Evolutionary conservation across 805 yeast species (phyloP), one percentile per base, ranked within the genome.

Genomic region (Grigorovia jiainica): DNA sequence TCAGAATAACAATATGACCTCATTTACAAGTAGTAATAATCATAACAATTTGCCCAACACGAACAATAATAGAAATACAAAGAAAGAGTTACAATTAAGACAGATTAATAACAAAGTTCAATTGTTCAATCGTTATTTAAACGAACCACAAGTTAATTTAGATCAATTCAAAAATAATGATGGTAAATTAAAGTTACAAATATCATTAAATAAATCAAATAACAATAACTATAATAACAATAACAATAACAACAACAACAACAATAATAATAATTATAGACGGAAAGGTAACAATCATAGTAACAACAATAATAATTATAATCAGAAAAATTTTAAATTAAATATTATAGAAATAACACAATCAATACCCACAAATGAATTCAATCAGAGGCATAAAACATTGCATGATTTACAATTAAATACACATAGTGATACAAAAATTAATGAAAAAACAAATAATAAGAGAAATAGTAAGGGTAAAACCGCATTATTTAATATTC

Each of bases 401-500:
- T 27, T 27, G n/a, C 7, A n/a, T 13, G n/a, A 27, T 10, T 7
- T 27, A 27, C 31, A 27, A 7, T 2, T 13, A 27, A 13, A 27
- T 7, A n/a, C n/a, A n/a, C 31, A 27, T 13, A 15, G n/a, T 4
- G n/a, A 3, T 13, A 21, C 24, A 21, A 21, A 6, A 27, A 7
- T 27, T n/a, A 27, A 13, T 13, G 24, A 27, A 10, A 7, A 27
- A 8, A 25, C 7, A 9, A n/a, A 27, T 7, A 27, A 27, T 27
- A 7, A 27, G 11, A 27, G n/a, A 7, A 25, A 25, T 25, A 25
- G 10, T 25, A 24, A 7, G 8, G 8, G 11, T 24, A 24, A 24
- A 10, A 24, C 8, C 8, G 11, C 46, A 18, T 31, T 47, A 21
- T 24, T 39, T 5, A 27, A 45, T 23, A 36, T 39, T 18, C 47